These are phyloP conservation scores for Aureobasidium subglaciale DNA, from an alignment of 2,329 filamentous ascomycete genomes.

Conservation along the genomic window DNA sequence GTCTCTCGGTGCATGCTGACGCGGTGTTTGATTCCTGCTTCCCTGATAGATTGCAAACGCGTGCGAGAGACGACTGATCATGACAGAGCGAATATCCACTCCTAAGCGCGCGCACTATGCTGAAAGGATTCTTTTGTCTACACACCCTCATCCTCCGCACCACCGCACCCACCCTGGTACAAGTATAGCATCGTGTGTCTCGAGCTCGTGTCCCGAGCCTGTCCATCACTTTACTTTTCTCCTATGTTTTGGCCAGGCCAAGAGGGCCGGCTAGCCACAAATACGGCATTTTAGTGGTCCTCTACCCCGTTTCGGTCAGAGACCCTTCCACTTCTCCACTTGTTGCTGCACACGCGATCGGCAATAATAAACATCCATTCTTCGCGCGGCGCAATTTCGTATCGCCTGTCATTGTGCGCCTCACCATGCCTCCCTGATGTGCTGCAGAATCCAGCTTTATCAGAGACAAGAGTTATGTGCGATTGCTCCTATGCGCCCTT, in stretches of 20 bases:
- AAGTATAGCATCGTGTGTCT: background rate
- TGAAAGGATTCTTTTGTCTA: background rate
- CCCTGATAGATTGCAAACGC: constrained; percentile 8
- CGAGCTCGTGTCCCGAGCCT: constrained; percentile 1
- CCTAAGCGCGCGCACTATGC: background rate
- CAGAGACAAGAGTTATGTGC: constrained; percentile 7
- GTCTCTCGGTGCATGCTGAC: background rate
- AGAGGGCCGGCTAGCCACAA: background rate
- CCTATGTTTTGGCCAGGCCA: constrained; percentile 13
- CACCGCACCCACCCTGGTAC: background rate
- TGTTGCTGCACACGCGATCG: constrained; percentile 8
- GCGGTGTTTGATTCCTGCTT: constrained; percentile 8
- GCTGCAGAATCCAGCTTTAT: background rate
- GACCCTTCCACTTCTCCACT: constrained; percentile 12
- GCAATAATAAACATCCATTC: constrained; percentile 9
- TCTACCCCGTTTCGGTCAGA: constrained; percentile 3
- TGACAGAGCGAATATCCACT: background rate
- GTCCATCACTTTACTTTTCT: constrained; percentile 11
- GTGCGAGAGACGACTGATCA: background rate
- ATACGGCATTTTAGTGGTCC: constrained; percentile 3
- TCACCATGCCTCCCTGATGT: background rate
- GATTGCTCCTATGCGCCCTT: background rate
- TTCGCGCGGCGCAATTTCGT: constrained; percentile 4
- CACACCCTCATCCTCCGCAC: background rate
- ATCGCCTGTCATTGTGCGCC: background rate